Evolutionary conservation across 75 land plant genomes (phyloP).

Genomic region (Picea sitchensis): DNA sequence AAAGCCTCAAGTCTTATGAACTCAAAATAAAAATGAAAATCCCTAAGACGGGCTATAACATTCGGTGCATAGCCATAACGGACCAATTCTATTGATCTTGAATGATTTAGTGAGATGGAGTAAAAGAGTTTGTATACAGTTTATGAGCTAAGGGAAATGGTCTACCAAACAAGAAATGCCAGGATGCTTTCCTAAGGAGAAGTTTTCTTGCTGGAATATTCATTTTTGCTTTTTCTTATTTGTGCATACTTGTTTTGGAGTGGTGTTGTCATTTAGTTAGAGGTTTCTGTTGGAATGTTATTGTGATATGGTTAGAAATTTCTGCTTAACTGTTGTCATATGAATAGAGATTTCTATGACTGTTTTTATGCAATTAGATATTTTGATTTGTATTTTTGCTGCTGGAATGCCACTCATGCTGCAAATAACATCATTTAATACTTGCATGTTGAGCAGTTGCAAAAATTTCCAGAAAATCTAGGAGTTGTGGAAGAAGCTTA

Average conservation of each 20-base stretch:
- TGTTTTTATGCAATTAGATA: not conserved
- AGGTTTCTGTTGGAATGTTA: not conserved
- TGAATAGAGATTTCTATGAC: not conserved
- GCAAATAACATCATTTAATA: not conserved
- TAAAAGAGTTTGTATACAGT: not conserved
- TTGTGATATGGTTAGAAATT: not conserved
- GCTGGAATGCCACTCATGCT: not conserved
- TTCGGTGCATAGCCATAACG: not conserved
- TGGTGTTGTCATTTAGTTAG: not conserved
- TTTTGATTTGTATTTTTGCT: not conserved
- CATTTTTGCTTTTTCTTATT: not conserved
- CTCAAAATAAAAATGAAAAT: no score
- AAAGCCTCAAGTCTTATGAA: no score
- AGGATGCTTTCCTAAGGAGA: not conserved
- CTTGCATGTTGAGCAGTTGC: conserved; percentile 1
- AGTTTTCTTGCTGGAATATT: no score
- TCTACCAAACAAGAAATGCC: not conserved
- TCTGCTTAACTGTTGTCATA: no score
- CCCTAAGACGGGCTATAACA: not conserved
- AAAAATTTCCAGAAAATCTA: not conserved
- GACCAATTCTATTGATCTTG: not conserved
- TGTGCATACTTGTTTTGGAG: not conserved
- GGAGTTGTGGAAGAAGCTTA: conserved; percentile 6
- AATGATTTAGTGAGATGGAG: not conserved
- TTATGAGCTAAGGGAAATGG: no score